Evolutionary conservation across 2,329 filamentous ascomycete species (phyloP).

Genomic region (Pyrenophora teres): DNA sequence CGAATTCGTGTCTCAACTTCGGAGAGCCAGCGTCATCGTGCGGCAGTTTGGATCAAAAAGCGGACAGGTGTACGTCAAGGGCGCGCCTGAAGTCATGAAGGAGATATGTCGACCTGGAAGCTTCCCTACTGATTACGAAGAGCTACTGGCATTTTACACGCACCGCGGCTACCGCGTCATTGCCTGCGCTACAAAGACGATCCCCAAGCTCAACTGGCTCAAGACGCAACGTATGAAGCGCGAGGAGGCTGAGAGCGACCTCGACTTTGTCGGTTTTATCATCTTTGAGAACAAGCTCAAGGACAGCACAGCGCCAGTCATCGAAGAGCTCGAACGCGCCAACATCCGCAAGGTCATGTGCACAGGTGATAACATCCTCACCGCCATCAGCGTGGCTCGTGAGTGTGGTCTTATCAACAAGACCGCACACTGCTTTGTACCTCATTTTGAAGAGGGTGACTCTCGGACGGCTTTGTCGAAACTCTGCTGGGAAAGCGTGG

Average conservation of each 20-base stretch:
- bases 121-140: conserved; percentile 88
- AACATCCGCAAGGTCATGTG: conserved; percentile 94
- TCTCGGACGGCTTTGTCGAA: conserved; percentile 72
- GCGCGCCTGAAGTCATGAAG: conserved; percentile 93
- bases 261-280: conserved; percentile 94
- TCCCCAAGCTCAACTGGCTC: conserved; percentile 87
- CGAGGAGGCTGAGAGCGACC: conserved; percentile 76
- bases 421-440: conserved; percentile 87
- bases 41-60: conserved; percentile 83
- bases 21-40: conserved; percentile 90
- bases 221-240: conserved; percentile 94
- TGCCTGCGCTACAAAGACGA: conserved; percentile 86
- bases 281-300: conserved; percentile 99
- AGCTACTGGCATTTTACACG: conserved; percentile 86
- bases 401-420: conserved; percentile 84
- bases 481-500: conserved; percentile 92
- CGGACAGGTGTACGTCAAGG: conserved; percentile 91
- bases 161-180: conserved; percentile 97
- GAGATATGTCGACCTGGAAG: conserved; percentile 86
- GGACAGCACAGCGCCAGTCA: conserved; percentile 77
- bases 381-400: conserved; percentile 91
- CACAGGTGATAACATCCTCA: conserved; percentile 96
- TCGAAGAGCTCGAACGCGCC: conserved; percentile 80
- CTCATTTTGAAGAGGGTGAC: conserved; percentile 82
- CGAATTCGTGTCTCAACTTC: conserved; percentile 91